A percentile compares a stretch with the other conserved stretches of the same genome.
Evolutionary conservation across 257 asterid genomes (phyloP).

Genomic region (Jaltomata sinuosa): DNA sequence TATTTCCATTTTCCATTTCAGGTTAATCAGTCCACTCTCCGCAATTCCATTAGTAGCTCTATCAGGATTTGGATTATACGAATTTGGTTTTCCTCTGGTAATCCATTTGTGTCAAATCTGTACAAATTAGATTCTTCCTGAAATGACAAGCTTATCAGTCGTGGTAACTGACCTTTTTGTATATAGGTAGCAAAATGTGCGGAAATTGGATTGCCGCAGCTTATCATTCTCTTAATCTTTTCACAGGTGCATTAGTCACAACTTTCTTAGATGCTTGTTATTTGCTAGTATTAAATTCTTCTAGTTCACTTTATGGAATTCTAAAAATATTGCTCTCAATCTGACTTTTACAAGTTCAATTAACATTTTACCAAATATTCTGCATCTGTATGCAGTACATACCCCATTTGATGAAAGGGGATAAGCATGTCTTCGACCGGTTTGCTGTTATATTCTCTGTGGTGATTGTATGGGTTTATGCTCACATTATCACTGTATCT

Average conservation of each 20-base stretch:
- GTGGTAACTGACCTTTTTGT: background rate
- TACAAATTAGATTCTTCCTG: background rate
- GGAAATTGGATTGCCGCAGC: constrained; percentile 87
- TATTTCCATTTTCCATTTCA: constrained; percentile 12
- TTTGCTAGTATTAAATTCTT: background rate
- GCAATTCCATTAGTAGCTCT: constrained; percentile 78
- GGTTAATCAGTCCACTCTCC: constrained; percentile 79
- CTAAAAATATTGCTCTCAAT: background rate
- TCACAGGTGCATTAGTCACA: constrained; percentile 52
- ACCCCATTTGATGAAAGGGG: constrained; percentile 59
- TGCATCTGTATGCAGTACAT: constrained; percentile 42
- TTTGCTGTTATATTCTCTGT: constrained; percentile 75
- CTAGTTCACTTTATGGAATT: background rate
- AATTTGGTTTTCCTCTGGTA: constrained; percentile 92
- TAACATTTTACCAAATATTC: background rate
- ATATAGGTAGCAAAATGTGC: constrained; percentile 77
- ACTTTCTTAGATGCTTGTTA: background rate
- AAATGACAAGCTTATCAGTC: background rate
- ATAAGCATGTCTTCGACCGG: constrained; percentile 52
- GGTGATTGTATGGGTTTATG: constrained; percentile 77
- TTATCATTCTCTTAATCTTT: constrained; percentile 59
- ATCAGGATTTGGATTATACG: constrained; percentile 84
- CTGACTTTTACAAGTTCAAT: background rate
- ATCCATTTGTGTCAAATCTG: background rate
- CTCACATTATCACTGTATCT: constrained; percentile 72